Conservation (phyloP, 2,329 filamentous ascomycete species). For the Anisogramma anomala region DNA sequence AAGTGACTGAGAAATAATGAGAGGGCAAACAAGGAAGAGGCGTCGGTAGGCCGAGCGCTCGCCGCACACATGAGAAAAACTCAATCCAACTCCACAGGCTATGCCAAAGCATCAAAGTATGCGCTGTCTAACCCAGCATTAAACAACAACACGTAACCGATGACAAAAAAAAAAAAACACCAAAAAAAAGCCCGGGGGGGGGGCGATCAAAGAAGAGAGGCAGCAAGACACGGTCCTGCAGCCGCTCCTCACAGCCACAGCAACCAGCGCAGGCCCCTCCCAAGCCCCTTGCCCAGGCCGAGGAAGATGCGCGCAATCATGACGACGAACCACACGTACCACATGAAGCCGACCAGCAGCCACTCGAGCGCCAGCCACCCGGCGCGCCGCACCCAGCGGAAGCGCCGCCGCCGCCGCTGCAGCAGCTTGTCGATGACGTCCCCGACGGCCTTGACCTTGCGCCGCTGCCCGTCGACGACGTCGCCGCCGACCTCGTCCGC, state of each 20-base stretch:
- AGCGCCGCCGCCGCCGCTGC: slow-evolving; percentile 51
- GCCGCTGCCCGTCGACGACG: slow-evolving; percentile 62
- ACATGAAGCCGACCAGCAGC: slow-evolving; percentile 79
- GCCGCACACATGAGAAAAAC: neutral
- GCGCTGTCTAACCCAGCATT: too few relatives aligned
- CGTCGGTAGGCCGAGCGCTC: too few relatives aligned
- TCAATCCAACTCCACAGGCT: slow-evolving; percentile 10
- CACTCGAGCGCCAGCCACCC: slow-evolving; percentile 82
- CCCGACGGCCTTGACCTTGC: slow-evolving; percentile 68
- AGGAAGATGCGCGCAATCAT: slow-evolving; percentile 58
- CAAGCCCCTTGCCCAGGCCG: slow-evolving; percentile 48
- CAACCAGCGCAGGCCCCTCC: slow-evolving; percentile 62
- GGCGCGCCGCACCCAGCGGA: slow-evolving; percentile 63
- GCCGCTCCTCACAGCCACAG: slow-evolving; percentile 53
- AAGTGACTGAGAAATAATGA: too few relatives aligned
- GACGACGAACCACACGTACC: slow-evolving; percentile 87
- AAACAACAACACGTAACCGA: neutral
- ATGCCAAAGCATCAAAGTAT: slow-evolving; percentile 1
- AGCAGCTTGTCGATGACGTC: slow-evolving; percentile 71
- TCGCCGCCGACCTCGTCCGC: slow-evolving; percentile 70
- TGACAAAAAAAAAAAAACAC: slow-evolving; percentile 6
- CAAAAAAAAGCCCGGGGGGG: slow-evolving; percentile 4
- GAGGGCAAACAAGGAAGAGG: neutral
- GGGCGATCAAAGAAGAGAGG: too few relatives aligned
- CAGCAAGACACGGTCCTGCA: neutral